Evolutionary conservation across 2,329 filamentous ascomycete genomes (phyloP), one percentile per base, ranked within the genome.

Genomic region (Aureobasidium sp.): DNA sequence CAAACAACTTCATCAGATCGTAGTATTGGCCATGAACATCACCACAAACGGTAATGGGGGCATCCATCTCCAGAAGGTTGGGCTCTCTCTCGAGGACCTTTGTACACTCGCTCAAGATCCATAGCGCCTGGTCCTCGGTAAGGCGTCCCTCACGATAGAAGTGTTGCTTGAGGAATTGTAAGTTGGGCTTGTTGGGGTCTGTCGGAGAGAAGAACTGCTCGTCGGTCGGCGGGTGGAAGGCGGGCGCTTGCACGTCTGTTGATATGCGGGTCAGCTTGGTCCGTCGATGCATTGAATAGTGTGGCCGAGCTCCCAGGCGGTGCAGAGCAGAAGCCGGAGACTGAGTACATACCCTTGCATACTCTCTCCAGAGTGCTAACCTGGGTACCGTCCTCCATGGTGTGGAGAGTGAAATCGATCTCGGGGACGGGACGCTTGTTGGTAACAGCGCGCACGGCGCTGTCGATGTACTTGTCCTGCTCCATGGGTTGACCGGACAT

Each of bases 21-120:
- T 96, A 99, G 80, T 97, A 99, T 79, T 99, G 94, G 68, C 94
- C 94, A 77, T 99, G 94, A 61, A 99, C 92, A 72, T 99, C 94
- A 73, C 94, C 94, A 72, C 94, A 99, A 56, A 99, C 94, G 10
- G 94, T 99, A 73, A 99, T 99, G 65, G 94, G 94, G 44, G 94
- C 94, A 76, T 99, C 94, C 94, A 99, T 99, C 81, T 99, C 94
- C 68, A 99, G 83, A 67, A 99, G 81, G 76, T 97, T 99, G 67
- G 94, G 93, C 79, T 99, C 94, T 65, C 87, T 82, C 72, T 88
- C 88, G 71, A 99, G 82, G 56, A 99, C 79, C 75, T 97, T 89
- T 62, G 91, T 92, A 65, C 93, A 94, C 69, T 88, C 87, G 70
- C 86, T 85, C 75, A 99, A 87, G 71, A 99, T 99, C 87, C 88